Conservation (phyloP, 2,329 filamentous ascomycete genomes). For the Aureobasidium sp. region DNA sequence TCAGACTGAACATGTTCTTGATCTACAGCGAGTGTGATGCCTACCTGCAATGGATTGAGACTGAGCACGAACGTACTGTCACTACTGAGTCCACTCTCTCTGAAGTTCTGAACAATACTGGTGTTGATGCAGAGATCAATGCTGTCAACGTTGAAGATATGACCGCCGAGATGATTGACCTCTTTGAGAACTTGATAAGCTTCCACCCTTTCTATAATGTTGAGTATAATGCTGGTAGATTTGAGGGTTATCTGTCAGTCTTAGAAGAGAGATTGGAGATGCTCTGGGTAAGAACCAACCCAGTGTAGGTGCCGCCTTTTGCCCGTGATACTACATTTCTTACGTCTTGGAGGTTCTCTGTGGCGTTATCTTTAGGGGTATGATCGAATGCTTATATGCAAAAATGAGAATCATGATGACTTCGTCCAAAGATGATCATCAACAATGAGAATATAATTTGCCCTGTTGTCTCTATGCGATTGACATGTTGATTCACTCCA, state of each 20-base stretch:
- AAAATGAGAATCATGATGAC: no score
- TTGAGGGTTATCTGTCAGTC: background rate
- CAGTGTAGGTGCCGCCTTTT: background rate
- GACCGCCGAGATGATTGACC: background rate
- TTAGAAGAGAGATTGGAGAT: background rate
- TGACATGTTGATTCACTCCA: no score
- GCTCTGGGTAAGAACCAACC: background rate
- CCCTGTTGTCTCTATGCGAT: no score
- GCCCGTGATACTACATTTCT: no score
- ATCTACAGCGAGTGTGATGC: background rate
- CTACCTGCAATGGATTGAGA: background rate
- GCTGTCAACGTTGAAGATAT: background rate
- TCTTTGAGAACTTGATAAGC: background rate
- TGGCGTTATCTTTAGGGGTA: no score
- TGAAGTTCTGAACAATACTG: background rate
- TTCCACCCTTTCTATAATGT: background rate
- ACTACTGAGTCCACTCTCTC: background rate
- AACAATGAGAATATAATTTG: no score
- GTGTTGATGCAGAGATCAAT: background rate
- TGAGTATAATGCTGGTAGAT: constrained; percentile 2
- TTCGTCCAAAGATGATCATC: no score
- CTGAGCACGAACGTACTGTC: background rate
- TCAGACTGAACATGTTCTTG: background rate
- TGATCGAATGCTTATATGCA: background rate
- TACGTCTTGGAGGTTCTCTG: no score